Evolutionary conservation across 768 basidiomycete species (phyloP), one percentile per base, ranked within the genome.

Genomic region (Amanita pallidorosea): DNA sequence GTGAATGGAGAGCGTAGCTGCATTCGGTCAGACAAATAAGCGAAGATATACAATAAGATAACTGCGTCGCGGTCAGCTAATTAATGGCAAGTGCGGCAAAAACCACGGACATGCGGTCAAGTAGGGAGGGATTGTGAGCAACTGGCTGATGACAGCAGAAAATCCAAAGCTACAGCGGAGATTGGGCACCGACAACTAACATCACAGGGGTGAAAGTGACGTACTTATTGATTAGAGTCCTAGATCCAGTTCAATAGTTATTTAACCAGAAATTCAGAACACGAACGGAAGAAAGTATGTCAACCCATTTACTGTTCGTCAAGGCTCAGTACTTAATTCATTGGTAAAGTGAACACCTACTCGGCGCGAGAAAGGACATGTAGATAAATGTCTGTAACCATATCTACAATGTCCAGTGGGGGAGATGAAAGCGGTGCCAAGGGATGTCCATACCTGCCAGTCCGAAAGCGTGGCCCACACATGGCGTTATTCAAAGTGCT

Each of bases 271-370:
- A 6, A 63, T 8, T 31, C 27, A 35, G 20, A 7, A 5, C 18
- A 72, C 83, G 58, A 60, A 84, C 79, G 82, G 82, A 27, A 85
- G 64, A 69, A 86, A 86, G 22, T 84, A 65, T 1, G 83, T 82
- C 43, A 83, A 83, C 2, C 83, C 83, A 56, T 80, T 83, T 2
- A 83, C 83, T 84, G 36, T 27, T 8, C 7, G 68, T 70, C n/a
- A 41, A 29, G 12, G 31, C 2, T 13, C n/a, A n/a, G 29, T 31
- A 31, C 27, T 29, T 29, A 31, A 31, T 9, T 31, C 31, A 12
- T 5, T 3, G 31, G 3, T 31, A 12, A 12, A 31, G 31, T 31
- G 5, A 31, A 31, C 3, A 31, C 83, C 63, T 60, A 85, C 83
- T 57, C 22, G 83, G 83, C 2, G 63, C 70, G 40, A 79, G 61